Percentiles rank a stretch among this genome's conserved stretches.
Conservation (phyloP, 2,329 filamentous ascomycete species). For the Colletotrichum lupini region DNA sequence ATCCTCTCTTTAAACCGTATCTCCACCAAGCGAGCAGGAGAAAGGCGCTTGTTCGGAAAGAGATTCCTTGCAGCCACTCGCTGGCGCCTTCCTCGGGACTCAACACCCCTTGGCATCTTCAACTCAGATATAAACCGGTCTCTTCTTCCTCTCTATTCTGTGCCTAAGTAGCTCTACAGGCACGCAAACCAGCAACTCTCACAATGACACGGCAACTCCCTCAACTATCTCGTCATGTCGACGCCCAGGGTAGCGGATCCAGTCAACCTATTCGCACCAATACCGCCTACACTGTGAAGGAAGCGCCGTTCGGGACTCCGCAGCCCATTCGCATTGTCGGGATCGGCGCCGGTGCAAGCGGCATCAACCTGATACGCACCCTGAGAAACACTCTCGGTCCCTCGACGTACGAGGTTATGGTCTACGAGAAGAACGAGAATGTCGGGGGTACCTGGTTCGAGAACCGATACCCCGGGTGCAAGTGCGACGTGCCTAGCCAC, state of each 20-base stretch:
- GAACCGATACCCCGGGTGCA: slow-evolving; percentile 68
- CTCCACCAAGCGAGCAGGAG: slow-evolving; percentile 3
- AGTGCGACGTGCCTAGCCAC: slow-evolving; percentile 67
- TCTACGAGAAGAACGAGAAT: slow-evolving; percentile 67
- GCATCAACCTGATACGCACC: slow-evolving; percentile 49
- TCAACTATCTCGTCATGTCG: slow-evolving; percentile 35
- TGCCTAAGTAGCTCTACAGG: background rate
- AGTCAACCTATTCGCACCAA: slow-evolving; percentile 17
- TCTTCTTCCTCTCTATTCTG: background rate
- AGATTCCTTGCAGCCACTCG: background rate
- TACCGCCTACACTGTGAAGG: slow-evolving; percentile 24
- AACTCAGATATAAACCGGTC: slow-evolving; percentile 28
- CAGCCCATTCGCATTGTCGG: slow-evolving; percentile 33
- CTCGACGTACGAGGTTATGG: slow-evolving; percentile 53
- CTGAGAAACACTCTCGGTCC: slow-evolving; percentile 53
- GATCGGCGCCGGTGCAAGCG: slow-evolving; percentile 36
- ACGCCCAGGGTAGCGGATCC: slow-evolving; percentile 24
- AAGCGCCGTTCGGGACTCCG: slow-evolving; percentile 32
- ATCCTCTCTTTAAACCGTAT: slow-evolving; percentile 9
- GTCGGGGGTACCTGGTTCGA: slow-evolving; percentile 70
- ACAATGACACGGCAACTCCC: slow-evolving; percentile 35
- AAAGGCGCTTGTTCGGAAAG: slow-evolving; percentile 2
- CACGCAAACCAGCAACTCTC: background rate
- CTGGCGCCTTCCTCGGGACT: slow-evolving; percentile 6
- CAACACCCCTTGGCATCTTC: background rate